These are phyloP conservation scores for Aspergillus eucalypticola DNA, from an alignment of 2,329 filamentous ascomycete genomes.

Conservation along the genomic window DNA sequence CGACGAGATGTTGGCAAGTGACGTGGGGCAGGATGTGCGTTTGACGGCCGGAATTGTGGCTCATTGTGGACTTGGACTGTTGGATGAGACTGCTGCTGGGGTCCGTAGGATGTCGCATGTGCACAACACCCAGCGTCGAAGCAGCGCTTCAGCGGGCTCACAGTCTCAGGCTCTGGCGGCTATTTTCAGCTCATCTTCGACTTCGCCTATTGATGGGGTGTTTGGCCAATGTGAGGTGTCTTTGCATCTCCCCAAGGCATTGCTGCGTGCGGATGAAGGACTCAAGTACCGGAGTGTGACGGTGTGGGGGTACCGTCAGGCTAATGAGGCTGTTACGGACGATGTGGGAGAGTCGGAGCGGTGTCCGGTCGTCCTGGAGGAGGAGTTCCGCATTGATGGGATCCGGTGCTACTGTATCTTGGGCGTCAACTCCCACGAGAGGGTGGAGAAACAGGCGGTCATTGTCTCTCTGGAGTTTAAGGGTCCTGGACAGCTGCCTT, in stretches of 20 bases:
- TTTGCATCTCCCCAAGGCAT: constrained; percentile 46
- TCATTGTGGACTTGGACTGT: constrained; percentile 34
- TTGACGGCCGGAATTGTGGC: constrained; percentile 38
- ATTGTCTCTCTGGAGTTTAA: constrained; percentile 43
- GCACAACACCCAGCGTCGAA: constrained; percentile 28
- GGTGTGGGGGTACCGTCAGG: constrained; percentile 35
- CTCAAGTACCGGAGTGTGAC: constrained; percentile 40
- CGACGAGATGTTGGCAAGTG: constrained; percentile 32
- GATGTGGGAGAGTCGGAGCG: constrained; percentile 27
- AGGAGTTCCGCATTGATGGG: constrained; percentile 45
- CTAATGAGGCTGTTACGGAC: constrained; percentile 20
- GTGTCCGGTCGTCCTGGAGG: constrained; percentile 33
- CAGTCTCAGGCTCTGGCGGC: constrained; percentile 13
- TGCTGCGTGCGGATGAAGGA: constrained; percentile 46
- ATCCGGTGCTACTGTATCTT: constrained; percentile 51
- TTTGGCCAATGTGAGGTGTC: constrained; percentile 41
- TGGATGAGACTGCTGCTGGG: constrained; percentile 41
- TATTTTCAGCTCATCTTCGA: constrained; percentile 14
- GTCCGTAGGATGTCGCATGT: constrained; percentile 37
- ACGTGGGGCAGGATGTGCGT: constrained; percentile 37
- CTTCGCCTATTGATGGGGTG: constrained; percentile 28
- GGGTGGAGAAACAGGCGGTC: constrained; percentile 53
- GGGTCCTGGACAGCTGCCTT: constrained; percentile 34
- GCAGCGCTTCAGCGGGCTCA: constrained; percentile 22
- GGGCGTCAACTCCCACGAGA: constrained; percentile 55